phyloP scores from a whole-genome alignment of 345 rosid genomes.

The Garcia nutans region DNA sequence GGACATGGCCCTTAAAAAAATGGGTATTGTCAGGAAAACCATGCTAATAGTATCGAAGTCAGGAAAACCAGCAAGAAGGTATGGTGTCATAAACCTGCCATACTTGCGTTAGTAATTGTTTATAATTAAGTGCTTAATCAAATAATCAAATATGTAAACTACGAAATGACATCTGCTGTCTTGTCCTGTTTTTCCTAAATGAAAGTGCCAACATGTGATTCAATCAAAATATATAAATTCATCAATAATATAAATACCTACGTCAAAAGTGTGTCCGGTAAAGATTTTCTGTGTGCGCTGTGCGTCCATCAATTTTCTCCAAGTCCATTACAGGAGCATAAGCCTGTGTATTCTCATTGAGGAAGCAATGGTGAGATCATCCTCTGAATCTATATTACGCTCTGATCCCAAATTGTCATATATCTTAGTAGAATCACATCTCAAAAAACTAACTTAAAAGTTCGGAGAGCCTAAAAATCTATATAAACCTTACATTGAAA shows the following conservation, averaged over 20 bases:
- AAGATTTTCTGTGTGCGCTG: background rate
- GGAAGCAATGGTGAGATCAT: no score
- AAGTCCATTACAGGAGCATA: background rate
- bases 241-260: no score
- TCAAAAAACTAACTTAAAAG: no score
- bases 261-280: no score
- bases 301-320: background rate
- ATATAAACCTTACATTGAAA: no score
- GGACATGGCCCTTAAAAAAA: background rate
- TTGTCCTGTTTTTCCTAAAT: background rate
- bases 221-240: background rate
- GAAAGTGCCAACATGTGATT: background rate
- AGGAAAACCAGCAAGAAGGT: background rate
- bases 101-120: background rate
- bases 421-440: no score
- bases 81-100: background rate
- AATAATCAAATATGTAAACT: background rate
- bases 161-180: background rate
- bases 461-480: no score
- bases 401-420: no score
- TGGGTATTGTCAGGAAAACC: background rate
- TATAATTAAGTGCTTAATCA: background rate
- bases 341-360: background rate
- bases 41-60: background rate
- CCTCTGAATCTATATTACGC: no score